Conservation (phyloP, 108 stramenopile genomes). For the Nitzschia putrida region DNA sequence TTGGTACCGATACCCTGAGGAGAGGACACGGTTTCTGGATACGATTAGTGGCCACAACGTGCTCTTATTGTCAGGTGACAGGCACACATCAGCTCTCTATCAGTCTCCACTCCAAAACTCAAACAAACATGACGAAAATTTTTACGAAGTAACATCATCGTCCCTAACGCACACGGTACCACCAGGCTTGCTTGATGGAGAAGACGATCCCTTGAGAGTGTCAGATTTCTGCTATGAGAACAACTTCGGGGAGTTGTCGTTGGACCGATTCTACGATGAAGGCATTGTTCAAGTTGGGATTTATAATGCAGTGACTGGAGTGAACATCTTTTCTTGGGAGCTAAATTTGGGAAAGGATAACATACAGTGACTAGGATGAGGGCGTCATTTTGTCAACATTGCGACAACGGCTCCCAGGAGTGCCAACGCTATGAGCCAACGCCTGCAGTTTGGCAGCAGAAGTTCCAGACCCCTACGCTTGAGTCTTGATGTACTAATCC, state of each 20-base stretch:
- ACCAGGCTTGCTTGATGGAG: not conserved
- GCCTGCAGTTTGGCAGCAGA: not conserved
- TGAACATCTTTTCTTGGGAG: not conserved
- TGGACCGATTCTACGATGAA: not conserved
- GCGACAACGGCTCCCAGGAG: not conserved
- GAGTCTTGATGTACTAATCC: slow-evolving; percentile 35
- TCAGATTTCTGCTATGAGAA: slow-evolving; percentile 1
- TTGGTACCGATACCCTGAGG: not conserved
- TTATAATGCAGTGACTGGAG: not conserved
- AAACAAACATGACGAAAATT: not conserved
- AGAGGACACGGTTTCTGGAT: not conserved
- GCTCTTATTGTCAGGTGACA: not conserved
- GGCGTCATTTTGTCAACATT: not conserved
- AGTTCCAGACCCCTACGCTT: not conserved
- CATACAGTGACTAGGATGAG: not conserved
- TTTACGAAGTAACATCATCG: not conserved
- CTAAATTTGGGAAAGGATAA: not conserved
- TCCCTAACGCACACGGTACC: not conserved
- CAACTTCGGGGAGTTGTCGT: not conserved
- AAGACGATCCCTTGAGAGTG: not conserved
- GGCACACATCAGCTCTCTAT: not conserved
- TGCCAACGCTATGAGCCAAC: not conserved
- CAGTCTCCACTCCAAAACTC: not conserved
- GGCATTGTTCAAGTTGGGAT: not conserved
- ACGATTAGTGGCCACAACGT: not conserved